phyloP scores from a whole-genome alignment of 257 asterid species.

The Solanum rostratum region DNA sequence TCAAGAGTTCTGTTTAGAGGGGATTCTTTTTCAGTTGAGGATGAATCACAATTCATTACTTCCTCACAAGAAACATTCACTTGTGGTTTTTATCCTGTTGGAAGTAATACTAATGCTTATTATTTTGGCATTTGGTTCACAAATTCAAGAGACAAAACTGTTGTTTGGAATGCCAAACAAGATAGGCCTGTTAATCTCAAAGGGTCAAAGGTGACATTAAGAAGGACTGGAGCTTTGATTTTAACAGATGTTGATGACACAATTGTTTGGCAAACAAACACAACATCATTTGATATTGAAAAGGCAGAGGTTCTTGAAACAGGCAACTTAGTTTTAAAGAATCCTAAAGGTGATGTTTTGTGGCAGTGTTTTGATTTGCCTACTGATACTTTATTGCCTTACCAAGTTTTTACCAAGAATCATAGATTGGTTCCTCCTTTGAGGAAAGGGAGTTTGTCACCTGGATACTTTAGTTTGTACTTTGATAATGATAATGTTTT shows the following conservation, averaged over 20 bases:
- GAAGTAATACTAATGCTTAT: slow-evolving; percentile 39
- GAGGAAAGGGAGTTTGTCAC: slow-evolving; percentile 25
- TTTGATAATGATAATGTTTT: slow-evolving; percentile 55
- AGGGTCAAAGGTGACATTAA: slow-evolving; percentile 20
- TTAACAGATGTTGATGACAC: slow-evolving; percentile 21
- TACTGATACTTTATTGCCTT: slow-evolving; percentile 52
- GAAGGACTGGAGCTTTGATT: slow-evolving; percentile 16
- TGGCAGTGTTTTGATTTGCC: slow-evolving; percentile 73
- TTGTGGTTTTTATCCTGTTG: slow-evolving; percentile 41
- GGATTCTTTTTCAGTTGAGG: slow-evolving; percentile 32
- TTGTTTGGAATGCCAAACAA: slow-evolving; percentile 58
- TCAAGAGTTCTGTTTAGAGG: slow-evolving; percentile 24
- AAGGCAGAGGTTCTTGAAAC: slow-evolving; percentile 36
- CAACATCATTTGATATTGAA: background rate
- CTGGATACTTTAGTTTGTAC: slow-evolving; percentile 44
- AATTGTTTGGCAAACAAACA: slow-evolving; percentile 19
- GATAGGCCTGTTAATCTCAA: slow-evolving; percentile 43
- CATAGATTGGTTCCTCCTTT: slow-evolving; percentile 33
- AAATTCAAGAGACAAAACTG: slow-evolving; percentile 42
- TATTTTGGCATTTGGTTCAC: slow-evolving; percentile 69
- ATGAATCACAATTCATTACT: slow-evolving; percentile 22
- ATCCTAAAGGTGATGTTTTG: slow-evolving; percentile 16
- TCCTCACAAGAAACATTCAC: slow-evolving; percentile 47
- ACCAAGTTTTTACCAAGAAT: slow-evolving; percentile 42
- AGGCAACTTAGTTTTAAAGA: slow-evolving; percentile 45